These are phyloP conservation scores for Acidomyces sp. DNA, from an alignment of 495 filamentous ascomycete species.

Conservation along the genomic window DNA sequence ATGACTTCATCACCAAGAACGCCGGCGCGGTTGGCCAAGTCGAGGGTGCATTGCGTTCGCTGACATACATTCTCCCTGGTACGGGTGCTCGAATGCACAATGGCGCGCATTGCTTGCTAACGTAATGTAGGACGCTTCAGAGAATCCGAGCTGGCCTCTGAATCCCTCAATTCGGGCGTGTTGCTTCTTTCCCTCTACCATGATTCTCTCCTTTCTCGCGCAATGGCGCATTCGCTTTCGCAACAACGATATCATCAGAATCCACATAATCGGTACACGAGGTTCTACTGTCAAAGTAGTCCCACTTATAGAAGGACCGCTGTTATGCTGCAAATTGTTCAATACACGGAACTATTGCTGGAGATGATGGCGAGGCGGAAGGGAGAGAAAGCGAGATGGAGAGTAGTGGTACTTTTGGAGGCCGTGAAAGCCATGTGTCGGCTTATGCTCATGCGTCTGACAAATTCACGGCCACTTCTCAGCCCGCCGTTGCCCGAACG, in stretches of 20 bases:
- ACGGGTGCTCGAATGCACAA: slow-evolving; percentile 12
- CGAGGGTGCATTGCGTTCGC: slow-evolving; percentile 75
- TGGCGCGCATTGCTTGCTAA: slow-evolving; percentile 12
- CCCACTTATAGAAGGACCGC: slow-evolving; percentile 65
- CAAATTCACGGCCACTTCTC: slow-evolving; percentile 70
- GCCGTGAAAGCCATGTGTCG: slow-evolving; percentile 76
- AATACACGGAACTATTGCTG: slow-evolving; percentile 81
- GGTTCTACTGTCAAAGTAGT: slow-evolving; percentile 69
- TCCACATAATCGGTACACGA: slow-evolving; percentile 79
- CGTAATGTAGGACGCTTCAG: slow-evolving; percentile 60
- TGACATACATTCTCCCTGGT: slow-evolving; percentile 95
- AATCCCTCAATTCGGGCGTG: slow-evolving; percentile 77
- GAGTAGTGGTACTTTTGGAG: slow-evolving; percentile 78
- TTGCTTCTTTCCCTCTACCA: slow-evolving; percentile 90
- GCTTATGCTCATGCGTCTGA: slow-evolving; percentile 68
- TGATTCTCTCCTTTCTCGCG: slow-evolving; percentile 70
- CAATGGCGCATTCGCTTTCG: slow-evolving; percentile 34
- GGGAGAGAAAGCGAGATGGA: slow-evolving; percentile 75
- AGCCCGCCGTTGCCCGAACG: slow-evolving; percentile 77
- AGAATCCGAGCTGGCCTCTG: slow-evolving; percentile 86
- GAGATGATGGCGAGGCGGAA: slow-evolving; percentile 77
- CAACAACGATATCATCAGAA: slow-evolving; percentile 38
- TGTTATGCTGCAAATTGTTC: slow-evolving; percentile 69
- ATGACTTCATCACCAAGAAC: slow-evolving; percentile 89
- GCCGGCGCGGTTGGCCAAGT: slow-evolving; percentile 81